Evolutionary conservation across 1,284 basidiomycete species (phyloP).

Genomic region (Cryptococcus sp.): DNA sequence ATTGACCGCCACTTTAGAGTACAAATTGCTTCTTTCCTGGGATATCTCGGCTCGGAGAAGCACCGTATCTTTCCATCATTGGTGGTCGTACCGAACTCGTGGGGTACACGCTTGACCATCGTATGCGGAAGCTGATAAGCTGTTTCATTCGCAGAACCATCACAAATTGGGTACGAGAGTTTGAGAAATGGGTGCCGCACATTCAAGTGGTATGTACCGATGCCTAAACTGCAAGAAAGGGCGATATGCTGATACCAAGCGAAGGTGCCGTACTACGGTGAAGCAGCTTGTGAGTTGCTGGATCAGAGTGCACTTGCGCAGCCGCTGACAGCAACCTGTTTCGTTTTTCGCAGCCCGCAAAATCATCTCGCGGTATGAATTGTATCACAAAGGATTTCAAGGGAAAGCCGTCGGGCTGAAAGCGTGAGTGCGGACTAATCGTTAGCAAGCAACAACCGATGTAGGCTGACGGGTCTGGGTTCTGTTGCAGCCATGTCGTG

Average conservation of each 20-base stretch:
- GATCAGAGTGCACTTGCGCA: not conserved
- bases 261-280: constrained; percentile 57
- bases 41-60: constrained; percentile 64
- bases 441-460: no score
- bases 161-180: constrained; percentile 66
- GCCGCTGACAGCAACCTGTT: not conserved
- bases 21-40: constrained; percentile 84
- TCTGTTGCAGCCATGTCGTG: constrained; percentile 65
- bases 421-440: constrained; percentile 36
- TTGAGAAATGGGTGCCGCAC: constrained; percentile 84
- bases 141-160: constrained; percentile 36
- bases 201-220: constrained; percentile 39
- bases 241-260: not conserved
- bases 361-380: constrained; percentile 78
- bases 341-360: constrained; percentile 63
- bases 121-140: not conserved
- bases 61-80: constrained; percentile 71
- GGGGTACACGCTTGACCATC: constrained; percentile 56
- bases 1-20: constrained; percentile 61
- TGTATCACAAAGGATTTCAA: constrained; percentile 62
- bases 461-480: not conserved
- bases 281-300: constrained; percentile 55
- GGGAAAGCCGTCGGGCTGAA: constrained; percentile 48
- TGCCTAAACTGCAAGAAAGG: not conserved
- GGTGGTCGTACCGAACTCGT: constrained; percentile 87